Conservation (phyloP, 805 yeast genomes). For the Cyberlindnera meyerae region DNA sequence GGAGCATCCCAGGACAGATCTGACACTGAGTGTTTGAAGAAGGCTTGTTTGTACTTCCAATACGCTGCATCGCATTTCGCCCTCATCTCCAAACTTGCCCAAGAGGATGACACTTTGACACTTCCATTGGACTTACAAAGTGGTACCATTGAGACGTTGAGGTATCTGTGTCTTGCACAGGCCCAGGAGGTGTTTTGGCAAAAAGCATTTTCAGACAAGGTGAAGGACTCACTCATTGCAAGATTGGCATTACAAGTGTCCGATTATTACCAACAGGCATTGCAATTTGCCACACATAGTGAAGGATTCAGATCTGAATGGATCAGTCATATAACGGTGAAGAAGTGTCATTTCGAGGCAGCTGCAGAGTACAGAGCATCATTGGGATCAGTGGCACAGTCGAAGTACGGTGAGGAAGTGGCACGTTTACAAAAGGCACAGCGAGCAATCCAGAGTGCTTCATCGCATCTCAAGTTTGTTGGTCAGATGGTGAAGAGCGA, state of each 20-base stretch:
- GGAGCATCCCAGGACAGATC: conserved; percentile 44
- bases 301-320: conserved; percentile 57
- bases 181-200: conserved; percentile 88
- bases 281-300: conserved; percentile 39
- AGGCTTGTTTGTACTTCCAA: conserved; percentile 62
- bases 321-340: conserved; percentile 56
- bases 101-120: conserved; percentile 17
- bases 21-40: conserved; percentile 50
- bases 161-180: conserved; percentile 62
- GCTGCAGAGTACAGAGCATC: conserved; percentile 68
- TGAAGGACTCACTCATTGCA: conserved; percentile 59
- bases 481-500: conserved; percentile 44
- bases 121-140: conserved; percentile 44
- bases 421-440: conserved; percentile 46
- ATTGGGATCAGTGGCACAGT: conserved; percentile 37
- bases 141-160: conserved; percentile 47
- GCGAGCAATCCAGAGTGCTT: conserved; percentile 32
- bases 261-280: conserved; percentile 46
- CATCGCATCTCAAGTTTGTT: conserved; percentile 38
- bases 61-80: conserved; percentile 72
- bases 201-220: conserved; percentile 46
- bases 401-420: conserved; percentile 70
- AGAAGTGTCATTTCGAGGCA: conserved; percentile 60
- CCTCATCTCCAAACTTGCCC: conserved; percentile 52
- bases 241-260: conserved; percentile 62